Evolutionary conservation across 306 rosid species (phyloP).

Genomic region (Cyamopsis tetragonoloba): DNA sequence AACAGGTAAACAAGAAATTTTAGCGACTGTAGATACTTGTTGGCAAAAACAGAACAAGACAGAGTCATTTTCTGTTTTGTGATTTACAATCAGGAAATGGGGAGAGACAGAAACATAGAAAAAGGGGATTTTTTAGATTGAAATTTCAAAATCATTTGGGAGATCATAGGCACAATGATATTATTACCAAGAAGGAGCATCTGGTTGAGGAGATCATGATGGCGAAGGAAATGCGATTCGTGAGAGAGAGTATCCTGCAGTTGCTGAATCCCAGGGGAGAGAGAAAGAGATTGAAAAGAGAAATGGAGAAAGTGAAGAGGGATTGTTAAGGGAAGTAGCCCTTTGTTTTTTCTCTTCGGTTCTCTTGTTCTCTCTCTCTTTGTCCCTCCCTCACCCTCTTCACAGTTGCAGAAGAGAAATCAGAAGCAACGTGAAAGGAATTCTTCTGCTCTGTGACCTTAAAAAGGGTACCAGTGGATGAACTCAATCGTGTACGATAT

Average conservation of each 20-base stretch:
- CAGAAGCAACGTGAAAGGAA: not conserved
- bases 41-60: not conserved
- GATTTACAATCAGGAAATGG: constrained; percentile 19
- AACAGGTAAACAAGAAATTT: constrained; percentile 14
- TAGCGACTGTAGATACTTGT: not conserved
- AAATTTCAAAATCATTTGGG: too few relatives aligned
- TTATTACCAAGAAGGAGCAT: constrained; percentile 51
- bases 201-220: constrained; percentile 35
- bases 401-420: not conserved
- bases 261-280: not conserved
- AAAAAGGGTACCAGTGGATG: constrained; percentile 9
- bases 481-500: not conserved
- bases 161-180: too few relatives aligned
- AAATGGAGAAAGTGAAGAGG: not conserved
- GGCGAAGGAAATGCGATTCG: constrained; percentile 9
- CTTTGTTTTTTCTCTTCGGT: constrained; percentile 3
- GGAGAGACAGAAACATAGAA: not conserved
- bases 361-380: not conserved
- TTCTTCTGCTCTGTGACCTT: not conserved
- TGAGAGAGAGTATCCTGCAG: constrained; percentile 1
- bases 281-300: constrained; percentile 10
- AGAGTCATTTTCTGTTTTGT: constrained; percentile 14
- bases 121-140: too few relatives aligned
- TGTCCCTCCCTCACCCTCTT: constrained; percentile 14
- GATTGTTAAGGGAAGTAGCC: constrained; percentile 18